A percentile compares a stretch with the other conserved stretches of the same genome.
These are phyloP conservation scores for Podospora tetraspora DNA, from an alignment of 495 filamentous ascomycete genomes.

Conservation along the genomic window DNA sequence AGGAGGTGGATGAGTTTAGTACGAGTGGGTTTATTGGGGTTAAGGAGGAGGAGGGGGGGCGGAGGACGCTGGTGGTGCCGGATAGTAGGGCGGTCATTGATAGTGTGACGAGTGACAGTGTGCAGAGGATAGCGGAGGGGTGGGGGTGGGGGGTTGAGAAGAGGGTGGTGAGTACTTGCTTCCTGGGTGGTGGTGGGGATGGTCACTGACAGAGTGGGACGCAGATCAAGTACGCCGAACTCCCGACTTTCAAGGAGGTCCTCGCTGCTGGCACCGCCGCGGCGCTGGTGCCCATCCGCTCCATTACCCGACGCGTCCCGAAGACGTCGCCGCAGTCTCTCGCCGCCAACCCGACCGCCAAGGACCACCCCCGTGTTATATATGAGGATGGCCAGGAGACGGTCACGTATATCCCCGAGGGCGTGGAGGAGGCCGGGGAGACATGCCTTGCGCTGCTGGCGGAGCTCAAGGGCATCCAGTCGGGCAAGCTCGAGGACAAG, in stretches of 20 bases:
- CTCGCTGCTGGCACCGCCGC: constrained; percentile 92
- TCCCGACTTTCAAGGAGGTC: constrained; percentile 72
- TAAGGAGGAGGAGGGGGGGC: constrained; percentile 45
- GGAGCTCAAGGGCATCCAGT: constrained; percentile 81
- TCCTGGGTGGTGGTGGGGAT: neutral
- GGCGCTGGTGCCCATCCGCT: constrained; percentile 82
- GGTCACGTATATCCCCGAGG: constrained; percentile 57
- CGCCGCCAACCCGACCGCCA: constrained; percentile 17
- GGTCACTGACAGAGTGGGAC: neutral
- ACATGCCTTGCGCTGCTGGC: constrained; percentile 62
- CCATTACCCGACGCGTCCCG: constrained; percentile 61
- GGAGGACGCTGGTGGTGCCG: constrained; percentile 70
- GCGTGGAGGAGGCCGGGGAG: constrained; percentile 62
- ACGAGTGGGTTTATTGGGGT: constrained; percentile 82
- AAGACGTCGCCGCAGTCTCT: constrained; percentile 39
- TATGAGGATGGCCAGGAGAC: constrained; percentile 48
- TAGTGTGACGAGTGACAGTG: constrained; percentile 70
- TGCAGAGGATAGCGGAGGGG: constrained; percentile 59
- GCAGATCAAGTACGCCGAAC: constrained; percentile 75
- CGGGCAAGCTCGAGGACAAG: constrained; percentile 65
- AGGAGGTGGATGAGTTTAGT: constrained; percentile 84
- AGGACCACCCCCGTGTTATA: constrained; percentile 32
- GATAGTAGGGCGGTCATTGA: constrained; percentile 77
- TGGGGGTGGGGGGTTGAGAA: constrained; percentile 65
- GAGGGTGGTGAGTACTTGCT: constrained; percentile 44